A percentile compares a stretch with the other conserved stretches of the same genome.
Conservation (phyloP, 2,329 filamentous ascomycete genomes). For the Penicillium sp. region DNA sequence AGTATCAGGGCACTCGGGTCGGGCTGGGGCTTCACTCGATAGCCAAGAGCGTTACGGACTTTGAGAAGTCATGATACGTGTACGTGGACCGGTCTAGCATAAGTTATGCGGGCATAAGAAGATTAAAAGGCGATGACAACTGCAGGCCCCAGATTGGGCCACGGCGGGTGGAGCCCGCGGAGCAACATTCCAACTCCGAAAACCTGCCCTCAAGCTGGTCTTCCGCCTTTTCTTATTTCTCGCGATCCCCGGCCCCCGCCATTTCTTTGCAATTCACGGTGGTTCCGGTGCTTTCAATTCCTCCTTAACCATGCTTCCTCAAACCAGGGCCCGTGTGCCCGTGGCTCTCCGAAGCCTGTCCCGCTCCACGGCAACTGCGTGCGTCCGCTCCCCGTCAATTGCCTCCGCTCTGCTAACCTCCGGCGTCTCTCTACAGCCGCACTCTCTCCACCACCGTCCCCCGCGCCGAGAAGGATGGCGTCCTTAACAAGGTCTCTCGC, state of each 20-base stretch:
- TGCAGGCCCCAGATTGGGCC: conserved; percentile 13
- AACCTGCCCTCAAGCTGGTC: conserved; percentile 7
- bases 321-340: conserved; percentile 26
- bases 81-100: too few relatives aligned
- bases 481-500: conserved; percentile 79
- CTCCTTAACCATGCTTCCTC: conserved; percentile 21
- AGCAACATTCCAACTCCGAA: not conserved
- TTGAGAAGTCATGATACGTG: too few relatives aligned
- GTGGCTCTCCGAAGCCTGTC: conserved; percentile 27
- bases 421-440: conserved; percentile 26
- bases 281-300: conserved; percentile 11
- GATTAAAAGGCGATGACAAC: conserved; percentile 11
- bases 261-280: conserved; percentile 11
- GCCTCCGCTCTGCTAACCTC: conserved; percentile 2
- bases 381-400: conserved; percentile 9
- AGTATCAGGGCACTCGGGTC: too few relatives aligned
- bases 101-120: too few relatives aligned
- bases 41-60: too few relatives aligned
- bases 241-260: conserved; percentile 16
- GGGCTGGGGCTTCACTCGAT: too few relatives aligned
- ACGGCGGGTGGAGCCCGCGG: not conserved
- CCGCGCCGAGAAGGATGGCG: conserved; percentile 47
- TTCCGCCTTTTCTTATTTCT: conserved; percentile 19
- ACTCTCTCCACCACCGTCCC: conserved; percentile 46
- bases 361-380: conserved; percentile 16